Conservation (phyloP, 345 rosid species). For the Erucastrum elatum region DNA sequence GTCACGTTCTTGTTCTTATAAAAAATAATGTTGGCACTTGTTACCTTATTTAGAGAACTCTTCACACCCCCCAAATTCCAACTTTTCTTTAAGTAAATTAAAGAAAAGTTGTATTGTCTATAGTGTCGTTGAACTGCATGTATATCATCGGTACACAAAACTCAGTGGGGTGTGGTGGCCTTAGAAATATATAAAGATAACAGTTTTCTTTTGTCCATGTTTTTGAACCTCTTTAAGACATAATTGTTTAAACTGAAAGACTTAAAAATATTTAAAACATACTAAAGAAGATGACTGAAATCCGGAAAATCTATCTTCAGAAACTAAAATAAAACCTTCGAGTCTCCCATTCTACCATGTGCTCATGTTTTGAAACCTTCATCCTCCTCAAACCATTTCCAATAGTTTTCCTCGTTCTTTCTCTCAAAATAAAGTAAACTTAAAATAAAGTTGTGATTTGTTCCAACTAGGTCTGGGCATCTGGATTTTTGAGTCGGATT, state of each 20-base stretch:
- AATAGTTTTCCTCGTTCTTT: too few relatives aligned
- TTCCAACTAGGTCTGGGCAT: too few relatives aligned
- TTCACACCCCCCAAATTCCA: constrained; percentile 33
- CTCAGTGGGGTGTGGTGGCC: neutral
- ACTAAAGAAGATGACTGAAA: too few relatives aligned
- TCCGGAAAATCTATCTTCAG: too few relatives aligned
- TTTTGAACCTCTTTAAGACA: neutral
- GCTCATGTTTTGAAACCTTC: too few relatives aligned
- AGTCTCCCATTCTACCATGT: too few relatives aligned
- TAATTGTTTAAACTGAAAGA: neutral
- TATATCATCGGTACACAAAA: neutral
- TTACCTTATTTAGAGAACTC: constrained; percentile 16
- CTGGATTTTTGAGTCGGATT: too few relatives aligned
- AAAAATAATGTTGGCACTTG: constrained; percentile 25
- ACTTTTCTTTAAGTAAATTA: neutral
- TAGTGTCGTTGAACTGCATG: neutral
- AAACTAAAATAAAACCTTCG: too few relatives aligned
- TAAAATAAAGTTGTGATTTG: too few relatives aligned
- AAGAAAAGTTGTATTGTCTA: neutral
- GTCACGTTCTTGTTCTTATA: constrained; percentile 34
- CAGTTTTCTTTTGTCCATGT: neutral
- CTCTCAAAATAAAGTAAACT: too few relatives aligned
- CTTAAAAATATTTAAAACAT: too few relatives aligned
- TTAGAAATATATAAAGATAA: neutral
- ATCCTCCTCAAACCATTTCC: too few relatives aligned